Base-by-base conservation (phyloP, 2,329 filamentous ascomycete species). In the Ophiosphaerella narmari region DNA sequence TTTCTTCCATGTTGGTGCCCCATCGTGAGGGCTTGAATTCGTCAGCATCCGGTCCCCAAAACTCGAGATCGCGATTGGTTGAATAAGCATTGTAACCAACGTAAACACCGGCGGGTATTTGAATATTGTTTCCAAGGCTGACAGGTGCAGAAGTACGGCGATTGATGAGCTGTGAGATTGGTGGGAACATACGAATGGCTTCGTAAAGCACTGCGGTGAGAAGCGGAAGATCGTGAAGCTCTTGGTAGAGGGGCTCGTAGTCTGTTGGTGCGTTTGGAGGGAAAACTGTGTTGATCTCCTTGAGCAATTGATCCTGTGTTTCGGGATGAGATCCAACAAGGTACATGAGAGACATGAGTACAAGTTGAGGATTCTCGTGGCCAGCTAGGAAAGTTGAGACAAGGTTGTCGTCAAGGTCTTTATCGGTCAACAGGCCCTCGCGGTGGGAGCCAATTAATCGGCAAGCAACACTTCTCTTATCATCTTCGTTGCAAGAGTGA, bases 91-190 rank as follows among this genome's bases (percentile, higher is more conserved):
- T 67, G 49, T 67, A 69, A 7, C 66, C 66, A 12, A 64, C 11
- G 33, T 66, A 69, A 2, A 60, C 58, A 18, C 61, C 63, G 1
- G 45, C 52, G 2, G 64, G 61, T 12, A 69, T 40, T 1, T 52
- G 39, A 14, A 68, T 59, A 3, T 53, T 46, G 29, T 52, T 55
- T 35, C 65, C 63, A 3, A 69, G 56, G 1, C 39, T 52, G 11
- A 69, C 64, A 0, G 72, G 59, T 2, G 57, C 53, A 0, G 72
- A 73, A 4, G 72, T 71, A 23, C 60, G 44, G 5, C 78, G 73
- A 46, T 81, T 81, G 55, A 81, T 76, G 36, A 82, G 68, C 50
- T 81, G 78, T 0, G 71, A 75, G 43, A 82, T 75, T 7, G 79
- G 78, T 0, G 79, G 79, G 48, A 77, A 79, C 39, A 82, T 68